phyloP scores from a whole-genome alignment of 352 stramenopile genomes.

The Globisporangium sylvaticum region DNA sequence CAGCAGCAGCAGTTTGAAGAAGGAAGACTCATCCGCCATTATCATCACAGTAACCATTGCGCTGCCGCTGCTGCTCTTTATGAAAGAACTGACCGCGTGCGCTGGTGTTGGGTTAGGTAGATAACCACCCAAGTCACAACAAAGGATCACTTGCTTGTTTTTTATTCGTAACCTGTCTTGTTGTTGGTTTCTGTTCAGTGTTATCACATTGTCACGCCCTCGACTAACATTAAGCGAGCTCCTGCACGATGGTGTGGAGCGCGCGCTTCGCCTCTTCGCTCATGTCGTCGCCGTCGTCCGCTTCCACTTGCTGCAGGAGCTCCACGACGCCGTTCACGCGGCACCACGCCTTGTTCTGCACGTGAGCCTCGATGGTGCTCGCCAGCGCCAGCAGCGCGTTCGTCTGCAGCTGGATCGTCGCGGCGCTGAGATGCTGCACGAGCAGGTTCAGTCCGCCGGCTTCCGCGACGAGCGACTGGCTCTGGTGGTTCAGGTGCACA shows the following conservation, averaged over 20 bases:
- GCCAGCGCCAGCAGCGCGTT: constrained; percentile 68
- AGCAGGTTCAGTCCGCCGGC: constrained; percentile 59
- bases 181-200: neutral
- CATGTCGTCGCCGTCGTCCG: constrained; percentile 44
- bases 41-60: neutral
- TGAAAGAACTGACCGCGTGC: neutral
- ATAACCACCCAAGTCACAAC: neutral
- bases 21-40: constrained; percentile 11
- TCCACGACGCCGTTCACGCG: constrained; percentile 34
- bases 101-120: constrained; percentile 4
- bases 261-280: constrained; percentile 51
- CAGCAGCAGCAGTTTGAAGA: constrained; percentile 17
- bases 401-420: constrained; percentile 54
- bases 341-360: constrained; percentile 46
- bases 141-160: neutral
- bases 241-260: constrained; percentile 38
- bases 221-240: constrained; percentile 26
- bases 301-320: constrained; percentile 38
- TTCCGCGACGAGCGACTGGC: constrained; percentile 51
- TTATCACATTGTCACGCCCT: neutral
- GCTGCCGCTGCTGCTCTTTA: neutral
- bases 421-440: constrained; percentile 39
- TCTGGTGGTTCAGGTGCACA: constrained; percentile 59
- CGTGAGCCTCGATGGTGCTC: constrained; percentile 44
- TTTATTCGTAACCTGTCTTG: neutral